phyloP scores from a whole-genome alignment of 495 filamentous ascomycete species.

The Halenospora varia region DNA sequence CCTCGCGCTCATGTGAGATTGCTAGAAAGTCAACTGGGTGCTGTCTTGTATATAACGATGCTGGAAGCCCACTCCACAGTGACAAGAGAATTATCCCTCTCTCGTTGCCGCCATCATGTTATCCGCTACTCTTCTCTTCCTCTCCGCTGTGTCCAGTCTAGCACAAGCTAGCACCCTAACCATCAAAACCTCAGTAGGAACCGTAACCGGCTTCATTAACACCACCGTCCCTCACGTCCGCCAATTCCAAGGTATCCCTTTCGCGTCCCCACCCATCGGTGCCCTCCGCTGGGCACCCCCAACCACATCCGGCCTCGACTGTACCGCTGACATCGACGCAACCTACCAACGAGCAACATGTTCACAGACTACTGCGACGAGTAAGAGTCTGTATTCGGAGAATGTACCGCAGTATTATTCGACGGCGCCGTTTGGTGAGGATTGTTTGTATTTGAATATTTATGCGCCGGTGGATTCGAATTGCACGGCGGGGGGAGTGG shows the following conservation, averaged over 20 bases:
- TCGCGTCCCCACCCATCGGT: slow-evolving; percentile 53
- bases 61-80: too few relatives aligned
- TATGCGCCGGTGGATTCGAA: slow-evolving; percentile 32
- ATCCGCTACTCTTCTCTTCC: not conserved
- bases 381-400: slow-evolving; percentile 27
- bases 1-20: too few relatives aligned
- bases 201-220: slow-evolving; percentile 31
- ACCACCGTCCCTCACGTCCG: slow-evolving; percentile 28
- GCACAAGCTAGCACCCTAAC: not conserved
- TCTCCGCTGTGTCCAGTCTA: not conserved
- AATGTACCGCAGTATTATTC: slow-evolving; percentile 38
- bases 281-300: slow-evolving; percentile 54
- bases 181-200: slow-evolving; percentile 27
- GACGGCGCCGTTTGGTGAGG: slow-evolving; percentile 41
- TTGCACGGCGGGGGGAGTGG: slow-evolving; percentile 22
- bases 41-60: too few relatives aligned
- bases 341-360: slow-evolving; percentile 39
- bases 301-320: slow-evolving; percentile 34
- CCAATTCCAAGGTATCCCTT: slow-evolving; percentile 59
- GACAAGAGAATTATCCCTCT: not conserved
- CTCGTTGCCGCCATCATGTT: not conserved
- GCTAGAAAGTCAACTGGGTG: too few relatives aligned
- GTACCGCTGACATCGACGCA: slow-evolving; percentile 36
- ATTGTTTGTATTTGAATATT: slow-evolving; percentile 60
- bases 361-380: slow-evolving; percentile 38